Conservation (phyloP, 768 basidiomycete species). For the Strobilomyces confusus region DNA sequence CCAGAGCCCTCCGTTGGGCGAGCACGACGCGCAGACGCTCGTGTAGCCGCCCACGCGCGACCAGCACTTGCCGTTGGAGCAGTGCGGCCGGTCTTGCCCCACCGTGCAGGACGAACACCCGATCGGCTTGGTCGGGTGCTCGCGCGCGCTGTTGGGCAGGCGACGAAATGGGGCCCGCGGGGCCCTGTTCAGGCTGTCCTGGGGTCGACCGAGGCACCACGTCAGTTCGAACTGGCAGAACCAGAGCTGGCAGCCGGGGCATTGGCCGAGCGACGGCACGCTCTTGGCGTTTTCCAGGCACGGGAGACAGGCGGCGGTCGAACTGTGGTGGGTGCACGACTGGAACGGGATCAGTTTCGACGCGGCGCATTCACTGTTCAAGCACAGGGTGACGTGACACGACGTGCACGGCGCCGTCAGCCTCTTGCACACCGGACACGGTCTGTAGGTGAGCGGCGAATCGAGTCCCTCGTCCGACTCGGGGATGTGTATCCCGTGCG, state of each 20-base stretch:
- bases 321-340: slow-evolving; percentile 14
- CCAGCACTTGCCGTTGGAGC: slow-evolving; percentile 18
- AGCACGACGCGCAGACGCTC: slow-evolving; percentile 17
- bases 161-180: not conserved
- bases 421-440: slow-evolving; percentile 13
- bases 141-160: slow-evolving; percentile 1
- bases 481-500: not conserved
- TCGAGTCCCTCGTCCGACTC: not conserved
- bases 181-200: not conserved
- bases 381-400: slow-evolving; percentile 15
- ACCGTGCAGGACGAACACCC: slow-evolving; percentile 8
- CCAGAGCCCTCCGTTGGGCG: slow-evolving; percentile 17
- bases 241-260: slow-evolving; percentile 21
- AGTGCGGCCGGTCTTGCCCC: slow-evolving; percentile 4
- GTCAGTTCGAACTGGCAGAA: slow-evolving; percentile 18
- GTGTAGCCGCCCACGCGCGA: slow-evolving; percentile 9
- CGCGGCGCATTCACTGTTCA: slow-evolving; percentile 14
- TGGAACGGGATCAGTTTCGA: slow-evolving; percentile 16
- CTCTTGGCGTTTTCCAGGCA: slow-evolving; percentile 6
- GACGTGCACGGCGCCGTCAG: slow-evolving; percentile 7
- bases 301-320: slow-evolving; percentile 4
- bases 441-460: not conserved
- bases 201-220: slow-evolving; percentile 25
- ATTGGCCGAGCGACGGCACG: slow-evolving; percentile 13
- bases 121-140: slow-evolving; percentile 15